Evolutionary conservation across 1,284 basidiomycete genomes (phyloP).

Genomic region (Lentinus polychrous): DNA sequence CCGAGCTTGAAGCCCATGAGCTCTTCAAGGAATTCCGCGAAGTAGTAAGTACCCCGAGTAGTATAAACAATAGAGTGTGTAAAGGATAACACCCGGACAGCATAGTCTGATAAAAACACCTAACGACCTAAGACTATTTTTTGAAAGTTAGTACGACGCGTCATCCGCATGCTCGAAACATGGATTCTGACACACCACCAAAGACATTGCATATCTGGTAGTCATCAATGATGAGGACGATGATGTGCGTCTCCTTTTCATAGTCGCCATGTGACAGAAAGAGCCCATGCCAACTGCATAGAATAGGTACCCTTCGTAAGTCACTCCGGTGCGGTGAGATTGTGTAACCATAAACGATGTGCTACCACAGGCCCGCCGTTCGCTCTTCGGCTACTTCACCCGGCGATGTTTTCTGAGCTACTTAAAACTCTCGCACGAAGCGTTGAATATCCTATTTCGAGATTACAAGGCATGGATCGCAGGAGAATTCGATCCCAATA

Average conservation of each 20-base stretch:
- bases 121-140: constrained; percentile 6
- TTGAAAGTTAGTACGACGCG: constrained; percentile 5
- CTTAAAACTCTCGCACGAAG: constrained; percentile 66
- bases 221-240: constrained; percentile 22
- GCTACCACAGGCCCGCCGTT: constrained; percentile 51
- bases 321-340: not conserved
- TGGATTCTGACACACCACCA: not conserved
- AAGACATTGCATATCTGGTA: constrained; percentile 14
- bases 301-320: constrained; percentile 18
- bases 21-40: constrained; percentile 6
- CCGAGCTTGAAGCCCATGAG: not conserved
- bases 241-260: constrained; percentile 1
- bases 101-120: not conserved
- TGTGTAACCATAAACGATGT: not conserved
- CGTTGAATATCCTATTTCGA: constrained; percentile 50
- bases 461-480: constrained; percentile 61
- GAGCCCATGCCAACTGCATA: not conserved
- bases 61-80: not conserved
- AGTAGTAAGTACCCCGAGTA: constrained; percentile 1
- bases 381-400: constrained; percentile 72
- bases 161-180: not conserved
- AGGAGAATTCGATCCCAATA: constrained; percentile 41
- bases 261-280: not conserved
- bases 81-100: not conserved
- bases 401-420: constrained; percentile 69